Percentiles rank a stretch among this genome's conserved stretches.
phyloP scores from a whole-genome alignment of 352 stramenopile genomes.

The Phytophthora sojae region DNA sequence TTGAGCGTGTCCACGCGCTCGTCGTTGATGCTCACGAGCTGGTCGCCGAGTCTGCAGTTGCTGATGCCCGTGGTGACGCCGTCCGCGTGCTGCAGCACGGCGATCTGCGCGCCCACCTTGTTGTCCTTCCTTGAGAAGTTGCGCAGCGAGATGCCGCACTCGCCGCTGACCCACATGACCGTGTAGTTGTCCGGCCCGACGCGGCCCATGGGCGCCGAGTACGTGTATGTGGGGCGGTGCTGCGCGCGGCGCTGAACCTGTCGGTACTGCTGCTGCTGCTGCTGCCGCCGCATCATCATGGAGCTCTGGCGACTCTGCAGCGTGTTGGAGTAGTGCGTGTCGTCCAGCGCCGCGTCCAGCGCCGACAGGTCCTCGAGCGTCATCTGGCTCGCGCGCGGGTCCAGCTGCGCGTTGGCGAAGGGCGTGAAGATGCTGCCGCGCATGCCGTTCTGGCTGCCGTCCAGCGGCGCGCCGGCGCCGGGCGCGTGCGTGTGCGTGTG shows the following conservation, averaged over 20 bases:
- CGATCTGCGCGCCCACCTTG: conserved; percentile 83
- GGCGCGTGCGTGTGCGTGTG: neutral
- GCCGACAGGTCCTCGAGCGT: conserved; percentile 35
- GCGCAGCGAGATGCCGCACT: conserved; percentile 86
- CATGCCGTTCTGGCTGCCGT: conserved; percentile 34
- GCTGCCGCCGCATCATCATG: conserved; percentile 37
- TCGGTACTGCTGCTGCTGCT: conserved; percentile 28
- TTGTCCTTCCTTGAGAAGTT: conserved; percentile 72
- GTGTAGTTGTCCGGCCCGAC: conserved; percentile 51
- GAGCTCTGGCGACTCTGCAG: conserved; percentile 43
- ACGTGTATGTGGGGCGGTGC: conserved; percentile 5
- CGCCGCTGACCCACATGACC: conserved; percentile 84
- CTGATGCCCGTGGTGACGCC: conserved; percentile 81
- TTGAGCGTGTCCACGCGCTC: conserved; percentile 62
- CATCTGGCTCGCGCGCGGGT: conserved; percentile 42
- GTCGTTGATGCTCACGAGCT: conserved; percentile 80
- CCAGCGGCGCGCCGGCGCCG: neutral
- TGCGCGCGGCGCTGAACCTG: conserved; percentile 9
- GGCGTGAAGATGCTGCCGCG: conserved; percentile 54
- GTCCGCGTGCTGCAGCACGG: conserved; percentile 79
- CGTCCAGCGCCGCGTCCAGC: conserved; percentile 24
- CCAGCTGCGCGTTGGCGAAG: conserved; percentile 40
- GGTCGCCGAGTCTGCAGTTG: conserved; percentile 78
- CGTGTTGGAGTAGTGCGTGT: conserved; percentile 36
- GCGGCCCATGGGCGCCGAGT: conserved; percentile 19